A percentile compares a stretch with the other conserved stretches of the same genome.
phyloP scores from a whole-genome alignment of 2,329 filamentous ascomycete species.

The Raffaelea albimanens region DNA sequence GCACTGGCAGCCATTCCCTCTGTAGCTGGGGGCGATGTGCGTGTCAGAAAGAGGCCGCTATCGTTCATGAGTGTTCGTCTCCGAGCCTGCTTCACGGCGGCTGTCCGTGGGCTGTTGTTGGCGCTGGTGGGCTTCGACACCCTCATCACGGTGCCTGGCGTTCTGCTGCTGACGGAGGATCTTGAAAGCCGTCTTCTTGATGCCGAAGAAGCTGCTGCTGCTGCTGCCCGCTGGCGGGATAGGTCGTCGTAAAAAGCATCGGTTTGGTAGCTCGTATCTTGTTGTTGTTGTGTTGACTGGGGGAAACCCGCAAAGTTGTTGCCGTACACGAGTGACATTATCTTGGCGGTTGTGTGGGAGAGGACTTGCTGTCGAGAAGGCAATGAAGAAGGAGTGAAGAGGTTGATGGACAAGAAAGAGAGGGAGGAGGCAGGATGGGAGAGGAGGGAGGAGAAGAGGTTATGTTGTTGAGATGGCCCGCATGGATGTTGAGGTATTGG shows the following conservation, averaged over 20 bases:
- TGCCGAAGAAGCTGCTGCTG: slow-evolving; percentile 32
- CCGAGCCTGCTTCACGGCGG: slow-evolving; percentile 32
- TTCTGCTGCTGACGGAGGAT: slow-evolving; percentile 39
- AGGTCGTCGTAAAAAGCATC: slow-evolving; percentile 41
- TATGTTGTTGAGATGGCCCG: too few relatives aligned
- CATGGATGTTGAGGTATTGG: too few relatives aligned
- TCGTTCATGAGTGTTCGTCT: slow-evolving; percentile 50
- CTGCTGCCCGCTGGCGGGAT: slow-evolving; percentile 40
- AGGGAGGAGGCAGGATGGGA: background rate
- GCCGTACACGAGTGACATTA: slow-evolving; percentile 15
- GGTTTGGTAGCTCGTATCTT: slow-evolving; percentile 15
- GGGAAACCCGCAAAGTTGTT: slow-evolving; percentile 22
- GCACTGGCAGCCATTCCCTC: slow-evolving; percentile 3
- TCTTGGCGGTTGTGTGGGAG: slow-evolving; percentile 2
- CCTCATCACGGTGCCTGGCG: slow-evolving; percentile 40
- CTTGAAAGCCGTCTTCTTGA: slow-evolving; percentile 35
- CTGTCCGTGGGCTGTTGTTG: slow-evolving; percentile 57
- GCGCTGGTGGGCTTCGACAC: slow-evolving; percentile 51
- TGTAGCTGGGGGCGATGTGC: slow-evolving; percentile 13
- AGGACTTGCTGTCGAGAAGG: too few relatives aligned
- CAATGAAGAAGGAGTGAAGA: background rate
- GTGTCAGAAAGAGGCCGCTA: slow-evolving; percentile 3
- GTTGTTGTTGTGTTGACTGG: slow-evolving; percentile 3
- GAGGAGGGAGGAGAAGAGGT: background rate
- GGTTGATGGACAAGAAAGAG: background rate